Percentiles rank a stretch among this genome's conserved stretches.
phyloP scores from a whole-genome alignment of 805 yeast species.

The Saccharomycopsis synnaedendra region DNA sequence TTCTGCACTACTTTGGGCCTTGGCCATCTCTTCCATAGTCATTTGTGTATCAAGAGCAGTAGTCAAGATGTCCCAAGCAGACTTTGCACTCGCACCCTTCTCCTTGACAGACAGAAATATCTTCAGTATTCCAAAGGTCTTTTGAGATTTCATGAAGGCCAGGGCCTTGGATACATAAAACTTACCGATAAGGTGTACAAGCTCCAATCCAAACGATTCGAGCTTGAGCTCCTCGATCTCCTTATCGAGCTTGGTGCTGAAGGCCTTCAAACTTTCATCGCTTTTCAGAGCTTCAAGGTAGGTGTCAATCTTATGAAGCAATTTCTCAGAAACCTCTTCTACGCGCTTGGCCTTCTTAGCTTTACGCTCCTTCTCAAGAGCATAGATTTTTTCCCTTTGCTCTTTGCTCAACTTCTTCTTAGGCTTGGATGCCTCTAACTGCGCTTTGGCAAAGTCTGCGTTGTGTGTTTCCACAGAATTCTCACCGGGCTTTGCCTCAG shows the following conservation, averaged over 20 bases:
- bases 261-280: constrained; percentile 36
- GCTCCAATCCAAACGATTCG: constrained; percentile 91
- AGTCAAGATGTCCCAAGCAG: constrained; percentile 71
- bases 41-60: constrained; percentile 83
- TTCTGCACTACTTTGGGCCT: constrained; percentile 48
- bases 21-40: constrained; percentile 62
- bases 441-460: constrained; percentile 15
- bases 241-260: constrained; percentile 36
- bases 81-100: constrained; percentile 72
- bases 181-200: constrained; percentile 72
- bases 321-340: constrained; percentile 36
- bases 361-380: constrained; percentile 44
- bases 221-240: constrained; percentile 77
- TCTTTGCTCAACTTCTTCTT: constrained; percentile 24
- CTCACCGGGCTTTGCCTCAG: constrained; percentile 2
- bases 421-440: constrained; percentile 26
- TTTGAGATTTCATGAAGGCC: constrained; percentile 62
- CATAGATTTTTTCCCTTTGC: constrained; percentile 38
- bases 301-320: constrained; percentile 35
- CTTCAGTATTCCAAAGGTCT: constrained; percentile 80
- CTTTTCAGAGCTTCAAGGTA: constrained; percentile 33
- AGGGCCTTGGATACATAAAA: constrained; percentile 68
- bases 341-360: constrained; percentile 38
- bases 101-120: constrained; percentile 72
- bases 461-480: constrained; percentile 9